phyloP scores from a whole-genome alignment of 2,329 filamentous ascomycete genomes.

The Clonostachys chloroleuca region DNA sequence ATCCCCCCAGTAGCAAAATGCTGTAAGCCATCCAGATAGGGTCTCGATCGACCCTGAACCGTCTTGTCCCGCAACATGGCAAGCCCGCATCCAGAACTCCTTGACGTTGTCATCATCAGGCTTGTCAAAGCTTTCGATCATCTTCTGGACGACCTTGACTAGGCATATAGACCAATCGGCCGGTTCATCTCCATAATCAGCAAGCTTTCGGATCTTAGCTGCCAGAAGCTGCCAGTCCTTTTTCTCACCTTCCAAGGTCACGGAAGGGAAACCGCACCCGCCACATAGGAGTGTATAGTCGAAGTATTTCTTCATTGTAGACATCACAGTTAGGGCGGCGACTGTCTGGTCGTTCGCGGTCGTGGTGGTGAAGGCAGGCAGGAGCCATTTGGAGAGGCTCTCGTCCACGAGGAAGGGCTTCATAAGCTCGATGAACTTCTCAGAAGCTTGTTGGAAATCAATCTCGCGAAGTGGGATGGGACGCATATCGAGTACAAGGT shows the following conservation, averaged over 20 bases:
- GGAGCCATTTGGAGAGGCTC: constrained; percentile 37
- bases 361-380: constrained; percentile 48
- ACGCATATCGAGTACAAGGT: constrained; percentile 4
- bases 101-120: constrained; percentile 13
- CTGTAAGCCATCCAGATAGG: constrained; percentile 1
- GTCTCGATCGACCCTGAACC: not conserved
- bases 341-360: constrained; percentile 32
- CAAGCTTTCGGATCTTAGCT: constrained; percentile 18
- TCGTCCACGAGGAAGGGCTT: constrained; percentile 32
- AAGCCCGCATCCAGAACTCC: constrained; percentile 28
- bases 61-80: not conserved
- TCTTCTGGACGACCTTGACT: constrained; percentile 20
- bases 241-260: constrained; percentile 42
- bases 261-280: constrained; percentile 43
- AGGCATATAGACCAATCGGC: constrained; percentile 9
- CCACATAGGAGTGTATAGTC: constrained; percentile 13
- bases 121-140: constrained; percentile 28
- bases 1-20: not conserved
- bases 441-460: constrained; percentile 13
- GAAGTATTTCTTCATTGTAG: constrained; percentile 44
- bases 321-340: constrained; percentile 45
- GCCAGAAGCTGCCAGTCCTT: constrained; percentile 36
- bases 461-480: constrained; percentile 1
- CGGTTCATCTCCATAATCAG: constrained; percentile 24
- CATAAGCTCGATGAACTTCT: constrained; percentile 33